Conservation (phyloP, 495 filamentous ascomycete species). For the Ramalina peruviana region DNA sequence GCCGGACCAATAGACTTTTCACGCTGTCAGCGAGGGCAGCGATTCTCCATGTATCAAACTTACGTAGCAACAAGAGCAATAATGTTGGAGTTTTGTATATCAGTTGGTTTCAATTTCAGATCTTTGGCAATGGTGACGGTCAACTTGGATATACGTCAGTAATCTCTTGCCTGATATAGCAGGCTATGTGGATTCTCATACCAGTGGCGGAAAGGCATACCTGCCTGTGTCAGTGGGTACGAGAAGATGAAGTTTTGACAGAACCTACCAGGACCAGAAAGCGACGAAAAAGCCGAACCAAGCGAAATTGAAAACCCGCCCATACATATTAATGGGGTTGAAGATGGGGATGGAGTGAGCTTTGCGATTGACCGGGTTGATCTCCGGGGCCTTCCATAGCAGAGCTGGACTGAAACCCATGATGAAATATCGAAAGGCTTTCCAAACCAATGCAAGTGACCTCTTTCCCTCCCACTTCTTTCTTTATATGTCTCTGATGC, state of each 20-base stretch:
- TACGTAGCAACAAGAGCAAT: constrained; percentile 77
- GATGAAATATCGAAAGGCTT: not conserved
- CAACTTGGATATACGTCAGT: constrained; percentile 35
- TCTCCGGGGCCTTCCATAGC: constrained; percentile 43
- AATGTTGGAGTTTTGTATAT: constrained; percentile 87
- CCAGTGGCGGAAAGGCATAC: constrained; percentile 69
- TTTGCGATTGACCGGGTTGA: constrained; percentile 70
- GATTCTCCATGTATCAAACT: not conserved
- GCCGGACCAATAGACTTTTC: constrained; percentile 57
- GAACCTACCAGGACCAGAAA: constrained; percentile 74
- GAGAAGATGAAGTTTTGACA: not conserved
- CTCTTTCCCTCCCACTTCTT: too few relatives aligned
- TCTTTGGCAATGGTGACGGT: constrained; percentile 66
- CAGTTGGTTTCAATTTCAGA: constrained; percentile 50
- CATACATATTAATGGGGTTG: constrained; percentile 70
- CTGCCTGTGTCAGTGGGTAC: not conserved
- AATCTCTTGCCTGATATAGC: not conserved
- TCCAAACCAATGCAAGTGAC: too few relatives aligned
- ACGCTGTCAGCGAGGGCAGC: constrained; percentile 10
- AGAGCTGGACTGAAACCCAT: constrained; percentile 21
- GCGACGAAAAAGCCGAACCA: constrained; percentile 94
- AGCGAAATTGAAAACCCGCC: constrained; percentile 85
- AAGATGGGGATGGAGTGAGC: constrained; percentile 68
- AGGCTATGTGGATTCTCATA: constrained; percentile 27
- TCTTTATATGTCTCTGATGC: too few relatives aligned